Conservation (phyloP, 148 eudicot genomes). For the Beta vulgaris region DNA sequence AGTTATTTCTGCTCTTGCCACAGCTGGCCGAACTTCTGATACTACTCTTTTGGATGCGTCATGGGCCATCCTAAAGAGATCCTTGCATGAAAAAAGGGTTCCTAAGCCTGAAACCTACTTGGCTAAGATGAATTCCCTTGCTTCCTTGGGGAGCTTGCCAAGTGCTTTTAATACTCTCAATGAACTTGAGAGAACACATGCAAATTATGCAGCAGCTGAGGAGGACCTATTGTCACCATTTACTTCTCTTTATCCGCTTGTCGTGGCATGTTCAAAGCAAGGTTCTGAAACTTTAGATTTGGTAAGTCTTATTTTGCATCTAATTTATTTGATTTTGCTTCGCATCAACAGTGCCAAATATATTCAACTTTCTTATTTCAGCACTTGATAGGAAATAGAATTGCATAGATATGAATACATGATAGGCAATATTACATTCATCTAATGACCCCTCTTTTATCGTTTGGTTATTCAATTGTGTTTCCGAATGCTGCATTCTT, state of each 20-base stretch:
- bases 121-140: conserved; percentile 71
- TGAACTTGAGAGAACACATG: conserved; percentile 64
- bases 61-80: conserved; percentile 72
- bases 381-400: not conserved
- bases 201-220: conserved; percentile 35
- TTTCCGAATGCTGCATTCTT: not conserved
- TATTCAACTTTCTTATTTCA: not conserved
- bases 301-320: conserved; percentile 43
- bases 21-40: conserved; percentile 69
- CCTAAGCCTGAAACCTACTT: conserved; percentile 76
- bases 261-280: conserved; percentile 66
- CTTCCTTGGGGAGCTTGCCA: conserved; percentile 66
- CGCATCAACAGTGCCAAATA: not conserved
- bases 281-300: conserved; percentile 74
- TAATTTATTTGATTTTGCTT: not conserved
- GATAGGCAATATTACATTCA: not conserved
- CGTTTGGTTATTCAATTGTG: not conserved
- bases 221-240: conserved; percentile 82
- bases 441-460: not conserved
- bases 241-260: conserved; percentile 70
- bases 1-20: conserved; percentile 54
- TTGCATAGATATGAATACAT: not conserved
- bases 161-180: conserved; percentile 72
- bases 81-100: conserved; percentile 60
- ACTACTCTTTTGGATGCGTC: conserved; percentile 74